Evolutionary conservation across 495 filamentous ascomycete genomes (phyloP), one percentile per base, ranked within the genome.

Genomic region (Penicillium soppii): DNA sequence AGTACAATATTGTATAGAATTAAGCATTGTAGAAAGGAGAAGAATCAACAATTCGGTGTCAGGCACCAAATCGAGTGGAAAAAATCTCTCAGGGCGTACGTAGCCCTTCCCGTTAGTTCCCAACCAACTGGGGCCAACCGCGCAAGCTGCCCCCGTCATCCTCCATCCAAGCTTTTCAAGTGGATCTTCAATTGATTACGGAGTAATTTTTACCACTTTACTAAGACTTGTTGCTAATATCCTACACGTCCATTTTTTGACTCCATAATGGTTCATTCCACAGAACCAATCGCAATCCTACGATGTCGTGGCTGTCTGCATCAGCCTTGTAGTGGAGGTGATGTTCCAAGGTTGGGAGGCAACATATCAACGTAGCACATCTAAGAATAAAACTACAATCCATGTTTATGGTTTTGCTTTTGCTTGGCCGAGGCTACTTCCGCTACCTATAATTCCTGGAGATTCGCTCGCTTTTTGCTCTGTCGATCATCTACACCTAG

Each of bases 141-240:
- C 62, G 62, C 59, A 62, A 65, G 62, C 58, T 40, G 47, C 53
- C 50, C 37, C 51, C 55, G 62, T 62, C 53, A 62, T 55, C 51
- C 32, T 47, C 56, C 59, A 56, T 29, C 40, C 26, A 44, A 44
- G 42, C 42, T 47, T 47, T 47, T 37, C 26, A 16, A 29, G 41
- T 43, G 25, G 25, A 30, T 26, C 36, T 17, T 41, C 39, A 33
- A 26, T 51, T 36, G 16, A 48, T 43, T 39, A 39, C n/a, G n/a
- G n/a, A n/a, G n/a, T n/a, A n/a, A n/a, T n/a, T n/a, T n/a, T n/a
- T n/a, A n/a, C n/a, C n/a, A n/a, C n/a, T n/a, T n/a, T n/a, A n/a
- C 40, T 15, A 16, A 44, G 17, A 23, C 2, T 2, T n/a, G n/a
- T n/a, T n/a, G n/a, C n/a, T n/a, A 5, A 8, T 15, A 22, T 40